Conservation (phyloP, 148 eudicot genomes). For the Drosera capensis region DNA sequence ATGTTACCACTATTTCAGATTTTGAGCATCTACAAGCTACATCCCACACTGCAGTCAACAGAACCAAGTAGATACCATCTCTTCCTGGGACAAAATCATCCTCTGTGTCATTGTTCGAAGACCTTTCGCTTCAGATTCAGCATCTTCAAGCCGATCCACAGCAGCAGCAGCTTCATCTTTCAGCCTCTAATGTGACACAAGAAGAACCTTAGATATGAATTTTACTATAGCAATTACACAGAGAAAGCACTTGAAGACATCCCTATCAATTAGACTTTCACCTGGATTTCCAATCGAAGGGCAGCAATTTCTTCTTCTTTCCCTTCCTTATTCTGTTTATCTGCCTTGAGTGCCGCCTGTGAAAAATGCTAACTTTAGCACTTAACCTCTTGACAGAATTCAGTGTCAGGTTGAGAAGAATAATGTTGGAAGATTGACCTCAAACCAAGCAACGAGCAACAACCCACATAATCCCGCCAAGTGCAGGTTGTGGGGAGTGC, state of each 20-base stretch:
- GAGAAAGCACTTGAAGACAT: not conserved
- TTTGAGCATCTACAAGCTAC: slow-evolving; percentile 3
- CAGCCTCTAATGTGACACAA: slow-evolving; percentile 29
- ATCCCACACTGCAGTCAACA: slow-evolving; percentile 8
- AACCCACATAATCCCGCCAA: too few relatives aligned
- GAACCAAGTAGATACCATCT: slow-evolving; percentile 80
- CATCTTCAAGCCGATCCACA: slow-evolving; percentile 54
- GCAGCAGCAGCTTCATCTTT: slow-evolving; percentile 50
- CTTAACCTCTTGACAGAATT: slow-evolving; percentile 3
- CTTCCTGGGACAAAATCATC: slow-evolving; percentile 91
- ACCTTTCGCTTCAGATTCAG: slow-evolving; percentile 83
- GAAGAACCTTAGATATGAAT: not conserved
- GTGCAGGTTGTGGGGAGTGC: too few relatives aligned
- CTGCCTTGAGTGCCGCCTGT: slow-evolving; percentile 87
- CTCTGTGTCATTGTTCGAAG: slow-evolving; percentile 80
- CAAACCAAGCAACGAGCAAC: too few relatives aligned
- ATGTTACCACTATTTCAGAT: slow-evolving; percentile 2
- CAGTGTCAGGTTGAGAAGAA: too few relatives aligned
- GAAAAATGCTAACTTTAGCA: slow-evolving; percentile 9
- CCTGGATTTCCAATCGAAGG: slow-evolving; percentile 73
- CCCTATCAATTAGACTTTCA: slow-evolving; percentile 8
- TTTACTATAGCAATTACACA: not conserved
- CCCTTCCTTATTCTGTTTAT: slow-evolving; percentile 59
- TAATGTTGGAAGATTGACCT: too few relatives aligned
- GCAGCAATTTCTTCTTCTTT: slow-evolving; percentile 60